Percentiles rank a stretch among this genome's conserved stretches.
These are phyloP conservation scores for Arthrinium puccinioides DNA, from an alignment of 2,329 filamentous ascomycete species.

Conservation along the genomic window DNA sequence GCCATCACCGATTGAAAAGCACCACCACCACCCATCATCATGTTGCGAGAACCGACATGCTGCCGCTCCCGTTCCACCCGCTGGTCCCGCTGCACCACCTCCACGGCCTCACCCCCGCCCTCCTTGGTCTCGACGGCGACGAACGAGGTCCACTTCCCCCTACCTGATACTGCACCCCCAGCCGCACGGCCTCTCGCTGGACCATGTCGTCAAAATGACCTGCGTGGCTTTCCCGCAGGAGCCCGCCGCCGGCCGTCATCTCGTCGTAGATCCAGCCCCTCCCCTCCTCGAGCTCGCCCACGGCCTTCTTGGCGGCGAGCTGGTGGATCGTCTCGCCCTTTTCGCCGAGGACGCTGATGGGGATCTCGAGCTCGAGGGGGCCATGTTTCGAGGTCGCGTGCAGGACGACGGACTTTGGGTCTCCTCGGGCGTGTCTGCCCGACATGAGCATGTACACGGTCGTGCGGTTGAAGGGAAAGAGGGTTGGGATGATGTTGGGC, in stretches of 20 bases:
- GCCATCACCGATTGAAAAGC: too few relatives aligned
- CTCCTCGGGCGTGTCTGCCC: slow-evolving; percentile 33
- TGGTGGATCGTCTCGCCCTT: slow-evolving; percentile 57
- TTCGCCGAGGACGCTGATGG: slow-evolving; percentile 41
- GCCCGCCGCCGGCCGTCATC: slow-evolving; percentile 33
- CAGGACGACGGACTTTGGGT: slow-evolving; percentile 49
- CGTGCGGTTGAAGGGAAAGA: slow-evolving; percentile 61
- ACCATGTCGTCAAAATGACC: slow-evolving; percentile 52
- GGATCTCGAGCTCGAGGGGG: slow-evolving; percentile 57
- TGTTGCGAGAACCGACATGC: too few relatives aligned
- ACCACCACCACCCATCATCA: too few relatives aligned
- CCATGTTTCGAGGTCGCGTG: slow-evolving; percentile 49
- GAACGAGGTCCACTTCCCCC: slow-evolving; percentile 65
- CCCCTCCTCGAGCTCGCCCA: slow-evolving; percentile 62
- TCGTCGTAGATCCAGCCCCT: slow-evolving; percentile 57
- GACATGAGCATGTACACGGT: slow-evolving; percentile 60
- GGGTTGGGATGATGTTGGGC: slow-evolving; percentile 53
- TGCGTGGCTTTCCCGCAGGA: slow-evolving; percentile 37
- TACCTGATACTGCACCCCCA: slow-evolving; percentile 61
- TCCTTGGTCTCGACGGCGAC: slow-evolving; percentile 51
- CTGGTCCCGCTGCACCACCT: too few relatives aligned
- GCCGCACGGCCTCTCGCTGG: slow-evolving; percentile 56
- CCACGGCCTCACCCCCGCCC: neutral
- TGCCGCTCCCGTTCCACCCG: too few relatives aligned
- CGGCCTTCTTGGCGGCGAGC: slow-evolving; percentile 60